These are phyloP conservation scores for Raffaelea albimanens DNA, from an alignment of 2,329 filamentous ascomycete genomes.

Conservation along the genomic window DNA sequence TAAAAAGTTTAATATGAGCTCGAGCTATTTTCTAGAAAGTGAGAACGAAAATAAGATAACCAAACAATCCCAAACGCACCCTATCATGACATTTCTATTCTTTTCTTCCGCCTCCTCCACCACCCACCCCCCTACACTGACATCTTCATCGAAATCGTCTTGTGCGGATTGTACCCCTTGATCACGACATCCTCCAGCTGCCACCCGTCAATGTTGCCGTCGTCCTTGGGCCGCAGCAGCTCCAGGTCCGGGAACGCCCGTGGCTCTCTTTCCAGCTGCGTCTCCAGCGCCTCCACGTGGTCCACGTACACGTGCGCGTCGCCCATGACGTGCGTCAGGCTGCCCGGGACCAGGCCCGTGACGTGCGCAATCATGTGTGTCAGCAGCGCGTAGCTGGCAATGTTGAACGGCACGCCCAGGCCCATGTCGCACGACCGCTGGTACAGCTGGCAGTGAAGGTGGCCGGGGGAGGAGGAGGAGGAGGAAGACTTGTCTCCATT, in stretches of 20 bases:
- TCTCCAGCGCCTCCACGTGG: constrained; percentile 77
- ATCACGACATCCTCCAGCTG: constrained; percentile 79
- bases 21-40: no score
- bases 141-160: constrained; percentile 97
- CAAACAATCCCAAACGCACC: no score
- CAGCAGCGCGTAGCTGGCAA: constrained; percentile 84
- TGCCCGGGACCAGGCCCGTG: constrained; percentile 75
- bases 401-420: constrained; percentile 94
- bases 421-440: constrained; percentile 96
- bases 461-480: constrained; percentile 39
- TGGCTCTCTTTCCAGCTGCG: constrained; percentile 73
- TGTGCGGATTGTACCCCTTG: constrained; percentile 82
- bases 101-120: neutral
- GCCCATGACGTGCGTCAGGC: constrained; percentile 89
- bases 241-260: constrained; percentile 70
- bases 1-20: no score
- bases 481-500: no score
- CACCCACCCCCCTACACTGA: constrained; percentile 67
- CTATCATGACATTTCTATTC: no score
- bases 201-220: constrained; percentile 83
- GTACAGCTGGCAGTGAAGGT: constrained; percentile 81
- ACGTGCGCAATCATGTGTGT: constrained; percentile 93
- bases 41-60: no score
- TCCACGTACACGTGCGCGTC: constrained; percentile 96
- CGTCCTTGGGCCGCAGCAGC: constrained; percentile 53